Evolutionary conservation across 495 filamentous ascomycete genomes (phyloP), one percentile per base, ranked within the genome.

Genomic region (Penicillium alfredii): DNA sequence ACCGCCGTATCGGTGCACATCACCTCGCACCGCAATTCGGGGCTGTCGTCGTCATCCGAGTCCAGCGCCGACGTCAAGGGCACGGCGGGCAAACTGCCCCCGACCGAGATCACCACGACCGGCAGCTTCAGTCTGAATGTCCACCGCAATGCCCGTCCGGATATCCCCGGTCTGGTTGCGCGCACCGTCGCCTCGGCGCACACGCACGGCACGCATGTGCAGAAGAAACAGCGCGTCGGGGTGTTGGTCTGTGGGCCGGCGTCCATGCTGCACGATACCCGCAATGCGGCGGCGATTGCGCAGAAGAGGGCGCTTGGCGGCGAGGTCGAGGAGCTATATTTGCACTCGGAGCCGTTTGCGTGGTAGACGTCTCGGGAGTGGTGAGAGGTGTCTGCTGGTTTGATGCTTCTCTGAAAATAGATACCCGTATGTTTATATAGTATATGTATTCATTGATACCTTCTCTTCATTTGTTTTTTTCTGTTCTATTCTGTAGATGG

Each of bases 291-390:
- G 2, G 71, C 72, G 10, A 38, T 47, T 3, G 71, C 63, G 26
- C 69, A 76, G 47, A 28, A 53, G 19, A 33, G 58, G 32, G 55
- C 69, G 5, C 15, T 69, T n/a, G 45, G 36, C 8, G 67, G 67
- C 0, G 49, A 48, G 24, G 47, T 59, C n/a, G 59, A 60, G 31
- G 70, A 73, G 50, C 56, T 77, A 3, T 74, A 69, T 56, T 40
- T 76, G 30, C 72, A 76, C 56, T 60, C 63, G 1, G 72, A 77
- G 40, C 53, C 64, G 38, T 77, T 77, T 53, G 64, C 63, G 60
- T 77, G 44, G 60, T 7, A 25, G 23, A 25, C n/a, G n/a, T 8
- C 23, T 9, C 11, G 1, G n/a, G 3, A 25, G 11, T 25, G 2
- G 9, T 30, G 28, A 15, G 12, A 16, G 4, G 28, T 13, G 28